These are phyloP conservation scores for Litchi chinensis DNA, from an alignment of 345 rosid genomes.

Conservation along the genomic window DNA sequence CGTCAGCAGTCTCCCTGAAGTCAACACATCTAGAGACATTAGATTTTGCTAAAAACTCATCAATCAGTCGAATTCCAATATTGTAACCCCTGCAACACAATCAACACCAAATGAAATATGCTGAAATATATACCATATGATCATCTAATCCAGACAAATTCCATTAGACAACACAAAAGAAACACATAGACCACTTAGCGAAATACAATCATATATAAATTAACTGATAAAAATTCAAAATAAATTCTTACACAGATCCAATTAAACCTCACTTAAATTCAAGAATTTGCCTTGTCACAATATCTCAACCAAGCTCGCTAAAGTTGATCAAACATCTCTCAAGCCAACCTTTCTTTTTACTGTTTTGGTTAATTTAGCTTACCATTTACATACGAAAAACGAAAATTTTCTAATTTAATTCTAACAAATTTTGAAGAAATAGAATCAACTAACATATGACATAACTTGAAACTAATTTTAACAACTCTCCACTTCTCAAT, in stretches of 20 bases:
- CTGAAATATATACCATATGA: not conserved
- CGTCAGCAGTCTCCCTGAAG: constrained; percentile 90
- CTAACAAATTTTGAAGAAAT: not conserved
- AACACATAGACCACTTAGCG: not conserved
- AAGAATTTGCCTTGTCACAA: not conserved
- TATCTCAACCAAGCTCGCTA: not conserved
- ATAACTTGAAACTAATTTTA: not conserved
- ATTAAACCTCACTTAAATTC: not conserved
- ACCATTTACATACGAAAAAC: not conserved
- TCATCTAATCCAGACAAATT: constrained; percentile 11
- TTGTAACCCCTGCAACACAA: constrained; percentile 78
- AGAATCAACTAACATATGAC: not conserved
- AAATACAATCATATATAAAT: not conserved
- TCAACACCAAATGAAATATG: not conserved
- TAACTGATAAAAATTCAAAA: not conserved
- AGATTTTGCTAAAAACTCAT: constrained; percentile 91
- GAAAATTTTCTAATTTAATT: not conserved
- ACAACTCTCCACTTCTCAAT: not conserved
- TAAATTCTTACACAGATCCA: not conserved
- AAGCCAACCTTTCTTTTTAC: not conserved
- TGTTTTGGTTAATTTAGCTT: not conserved
- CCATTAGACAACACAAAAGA: not conserved
- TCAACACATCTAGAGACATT: constrained; percentile 85
- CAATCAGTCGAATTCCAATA: constrained; percentile 79
- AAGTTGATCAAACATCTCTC: not conserved